phyloP scores from a whole-genome alignment of 495 filamentous ascomycete genomes.

The Cetradonia linearis region DNA sequence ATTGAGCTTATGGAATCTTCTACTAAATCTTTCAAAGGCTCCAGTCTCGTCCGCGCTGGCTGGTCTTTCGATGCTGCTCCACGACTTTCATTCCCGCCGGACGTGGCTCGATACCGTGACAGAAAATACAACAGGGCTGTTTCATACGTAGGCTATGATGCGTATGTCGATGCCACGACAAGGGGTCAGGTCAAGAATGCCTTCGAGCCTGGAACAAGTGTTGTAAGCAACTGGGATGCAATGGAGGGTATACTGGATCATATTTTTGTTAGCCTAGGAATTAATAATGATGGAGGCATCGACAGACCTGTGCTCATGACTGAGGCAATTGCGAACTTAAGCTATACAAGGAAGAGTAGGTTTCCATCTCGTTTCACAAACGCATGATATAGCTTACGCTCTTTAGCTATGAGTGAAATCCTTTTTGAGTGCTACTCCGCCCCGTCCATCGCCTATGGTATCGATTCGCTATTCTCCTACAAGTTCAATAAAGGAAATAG shows the following conservation, averaged over 20 bases:
- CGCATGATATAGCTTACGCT: neutral
- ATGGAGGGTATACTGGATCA: constrained; percentile 91
- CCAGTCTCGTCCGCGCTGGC: constrained; percentile 78
- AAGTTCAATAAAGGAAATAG: constrained; percentile 80
- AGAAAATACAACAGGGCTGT: constrained; percentile 82
- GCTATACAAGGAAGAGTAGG: constrained; percentile 76
- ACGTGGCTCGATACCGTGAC: constrained; percentile 88
- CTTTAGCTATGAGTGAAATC: constrained; percentile 85
- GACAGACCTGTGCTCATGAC: constrained; percentile 91
- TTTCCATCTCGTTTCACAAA: neutral
- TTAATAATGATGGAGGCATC: constrained; percentile 62
- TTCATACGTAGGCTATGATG: constrained; percentile 81
- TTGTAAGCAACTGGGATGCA: constrained; percentile 94
- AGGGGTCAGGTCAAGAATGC: constrained; percentile 80
- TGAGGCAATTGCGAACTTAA: constrained; percentile 81
- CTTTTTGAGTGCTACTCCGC: constrained; percentile 90
- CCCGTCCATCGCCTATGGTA: constrained; percentile 80
- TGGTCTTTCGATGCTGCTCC: constrained; percentile 85
- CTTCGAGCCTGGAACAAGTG: constrained; percentile 81
- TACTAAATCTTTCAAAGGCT: constrained; percentile 44
- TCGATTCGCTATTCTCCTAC: constrained; percentile 94
- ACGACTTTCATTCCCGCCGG: constrained; percentile 68
- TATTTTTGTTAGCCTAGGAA: constrained; percentile 80
- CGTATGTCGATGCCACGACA: constrained; percentile 87
- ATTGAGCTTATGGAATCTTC: neutral